These are phyloP conservation scores for Ophiostoma pallidulum DNA, from an alignment of 2,329 filamentous ascomycete genomes.

Conservation along the genomic window DNA sequence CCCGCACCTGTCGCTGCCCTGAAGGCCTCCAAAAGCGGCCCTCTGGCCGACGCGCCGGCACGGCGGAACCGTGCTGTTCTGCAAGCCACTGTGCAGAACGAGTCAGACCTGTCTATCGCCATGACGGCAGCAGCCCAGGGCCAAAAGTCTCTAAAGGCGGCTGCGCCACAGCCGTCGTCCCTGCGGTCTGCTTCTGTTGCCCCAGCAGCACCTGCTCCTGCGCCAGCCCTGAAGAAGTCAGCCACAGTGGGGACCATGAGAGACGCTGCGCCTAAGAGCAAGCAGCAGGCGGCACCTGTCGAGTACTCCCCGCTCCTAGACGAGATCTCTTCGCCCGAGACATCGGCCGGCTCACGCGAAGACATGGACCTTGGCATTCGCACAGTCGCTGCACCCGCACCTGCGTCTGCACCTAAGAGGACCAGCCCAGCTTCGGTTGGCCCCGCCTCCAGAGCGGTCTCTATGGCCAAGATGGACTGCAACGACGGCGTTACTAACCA, in stretches of 20 bases:
- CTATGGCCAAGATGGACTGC: constrained; percentile 1
- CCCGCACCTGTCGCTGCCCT: not conserved
- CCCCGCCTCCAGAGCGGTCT: not conserved
- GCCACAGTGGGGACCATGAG: not conserved
- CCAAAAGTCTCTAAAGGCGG: not conserved
- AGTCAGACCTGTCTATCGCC: constrained; percentile 16
- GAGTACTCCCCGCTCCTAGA: constrained; percentile 9
- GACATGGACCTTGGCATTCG: constrained; percentile 5
- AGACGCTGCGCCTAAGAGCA: not conserved
- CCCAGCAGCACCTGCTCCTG: not conserved
- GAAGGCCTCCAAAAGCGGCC: not conserved
- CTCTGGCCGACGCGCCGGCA: not conserved
- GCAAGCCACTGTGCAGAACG: constrained; percentile 18
- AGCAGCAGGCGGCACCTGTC: not conserved
- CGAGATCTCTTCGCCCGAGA: constrained; percentile 13
- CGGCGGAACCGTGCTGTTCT: constrained; percentile 8
- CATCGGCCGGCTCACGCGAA: constrained; percentile 13
- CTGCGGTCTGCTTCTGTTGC: constrained; percentile 4
- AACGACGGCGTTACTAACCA: constrained; percentile 14
- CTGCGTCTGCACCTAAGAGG: not conserved
- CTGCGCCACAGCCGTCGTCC: not conserved
- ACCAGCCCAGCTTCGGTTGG: not conserved
- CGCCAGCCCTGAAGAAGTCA: not conserved
- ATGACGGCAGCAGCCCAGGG: constrained; percentile 6
- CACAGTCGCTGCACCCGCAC: not conserved